Conservation (phyloP, 1,139 yeast genomes). For the Candida dubliniensis region DNA sequence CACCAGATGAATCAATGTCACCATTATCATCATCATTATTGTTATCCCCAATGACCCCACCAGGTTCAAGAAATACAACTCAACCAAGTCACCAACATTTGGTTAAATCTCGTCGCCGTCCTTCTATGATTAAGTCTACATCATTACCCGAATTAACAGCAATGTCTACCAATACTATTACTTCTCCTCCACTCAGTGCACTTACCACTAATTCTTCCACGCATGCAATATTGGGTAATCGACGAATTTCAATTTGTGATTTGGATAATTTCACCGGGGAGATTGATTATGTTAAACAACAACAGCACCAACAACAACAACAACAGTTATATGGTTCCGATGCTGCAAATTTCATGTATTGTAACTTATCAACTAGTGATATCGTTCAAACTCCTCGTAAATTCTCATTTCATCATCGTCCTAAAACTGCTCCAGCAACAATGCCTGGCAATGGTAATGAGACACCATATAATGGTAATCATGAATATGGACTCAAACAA, state of each 20-base stretch:
- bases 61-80: constrained; percentile 1
- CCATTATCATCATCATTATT: background rate
- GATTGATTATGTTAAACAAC: constrained; percentile 6
- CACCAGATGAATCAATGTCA: background rate
- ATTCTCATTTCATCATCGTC: background rate
- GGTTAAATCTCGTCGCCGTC: background rate
- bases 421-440: background rate
- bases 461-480: background rate
- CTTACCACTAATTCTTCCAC: too few species aligned
- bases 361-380: constrained; percentile 8
- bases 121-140: constrained; percentile 2
- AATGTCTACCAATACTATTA: constrained; percentile 9
- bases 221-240: constrained; percentile 5
- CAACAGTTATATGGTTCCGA: too few species aligned
- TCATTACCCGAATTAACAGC: constrained; percentile 15
- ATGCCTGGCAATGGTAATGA: background rate
- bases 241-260: constrained; percentile 25
- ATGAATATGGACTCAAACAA: background rate
- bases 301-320: background rate
- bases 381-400: background rate
- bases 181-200: background rate
- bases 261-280: constrained; percentile 21
- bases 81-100: background rate
- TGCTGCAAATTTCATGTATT: background rate
- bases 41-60: background rate